Percentiles rank a stretch among this genome's conserved stretches.
Evolutionary conservation across 73 alveolate species (phyloP).

Genomic region (Strombidium stylifer): DNA sequence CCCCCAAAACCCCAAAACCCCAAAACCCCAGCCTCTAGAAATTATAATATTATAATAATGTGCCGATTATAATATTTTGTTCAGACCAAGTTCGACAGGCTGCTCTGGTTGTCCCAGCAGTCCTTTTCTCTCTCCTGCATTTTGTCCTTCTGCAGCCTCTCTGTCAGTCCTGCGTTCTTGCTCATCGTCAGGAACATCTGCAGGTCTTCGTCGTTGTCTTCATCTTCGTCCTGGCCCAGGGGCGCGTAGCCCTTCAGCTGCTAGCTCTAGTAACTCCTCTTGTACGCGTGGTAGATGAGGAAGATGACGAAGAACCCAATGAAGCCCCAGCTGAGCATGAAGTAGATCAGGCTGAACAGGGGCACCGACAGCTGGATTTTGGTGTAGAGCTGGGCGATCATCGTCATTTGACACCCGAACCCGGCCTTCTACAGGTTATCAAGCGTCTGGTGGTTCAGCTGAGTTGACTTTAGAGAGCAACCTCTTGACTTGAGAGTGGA

Average conservation of each 20-base stretch:
- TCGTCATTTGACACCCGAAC: slow-evolving; percentile 48
- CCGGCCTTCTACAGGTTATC: background rate
- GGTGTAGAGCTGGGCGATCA: slow-evolving; percentile 27
- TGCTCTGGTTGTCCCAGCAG: too few species aligned
- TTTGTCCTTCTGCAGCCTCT: too few species aligned
- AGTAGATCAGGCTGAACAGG: slow-evolving; percentile 9
- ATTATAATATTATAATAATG: too few species aligned
- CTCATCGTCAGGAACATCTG: too few species aligned
- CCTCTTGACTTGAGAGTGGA: slow-evolving; percentile 16
- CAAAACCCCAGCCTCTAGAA: too few species aligned
- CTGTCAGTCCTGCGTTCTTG: too few species aligned
- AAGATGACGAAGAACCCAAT: background rate
- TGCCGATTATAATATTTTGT: too few species aligned
- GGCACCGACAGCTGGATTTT: slow-evolving; percentile 39
- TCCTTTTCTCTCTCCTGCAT: too few species aligned
- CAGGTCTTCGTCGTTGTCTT: too few species aligned
- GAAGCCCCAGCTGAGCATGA: slow-evolving; percentile 16
- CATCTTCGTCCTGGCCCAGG: background rate
- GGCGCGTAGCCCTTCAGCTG: background rate
- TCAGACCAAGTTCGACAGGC: too few species aligned
- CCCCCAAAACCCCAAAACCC: too few species aligned
- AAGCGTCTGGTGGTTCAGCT: background rate
- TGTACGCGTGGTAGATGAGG: background rate
- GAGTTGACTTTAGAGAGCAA: background rate
- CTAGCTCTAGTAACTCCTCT: background rate